Conservation (phyloP, 768 basidiomycete species). For the Boletus rubescentipes region DNA sequence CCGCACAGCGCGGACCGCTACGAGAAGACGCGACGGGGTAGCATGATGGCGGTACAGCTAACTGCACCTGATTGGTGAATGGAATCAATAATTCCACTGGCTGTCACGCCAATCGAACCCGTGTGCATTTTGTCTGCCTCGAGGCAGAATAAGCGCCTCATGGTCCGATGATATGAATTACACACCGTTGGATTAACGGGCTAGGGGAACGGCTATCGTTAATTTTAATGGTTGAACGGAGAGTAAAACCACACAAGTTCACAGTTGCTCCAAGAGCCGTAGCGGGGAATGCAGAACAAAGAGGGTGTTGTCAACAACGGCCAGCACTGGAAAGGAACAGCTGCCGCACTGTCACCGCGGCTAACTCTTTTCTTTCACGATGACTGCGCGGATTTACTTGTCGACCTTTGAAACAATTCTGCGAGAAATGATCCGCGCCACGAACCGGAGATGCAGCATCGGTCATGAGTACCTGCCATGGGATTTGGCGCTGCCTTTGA, state of each 20-base stretch:
- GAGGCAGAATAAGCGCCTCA: conserved; percentile 13
- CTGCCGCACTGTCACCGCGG: neutral
- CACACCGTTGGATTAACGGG: neutral
- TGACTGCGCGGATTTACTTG: too few species aligned
- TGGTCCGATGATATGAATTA: conserved; percentile 9
- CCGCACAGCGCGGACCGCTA: conserved; percentile 12
- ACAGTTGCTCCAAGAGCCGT: too few species aligned
- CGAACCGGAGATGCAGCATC: too few species aligned
- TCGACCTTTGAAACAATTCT: too few species aligned
- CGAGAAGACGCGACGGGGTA: neutral
- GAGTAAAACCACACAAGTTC: neutral
- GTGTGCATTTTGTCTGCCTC: conserved; percentile 12
- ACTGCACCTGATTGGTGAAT: conserved; percentile 4
- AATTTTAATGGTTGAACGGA: neutral
- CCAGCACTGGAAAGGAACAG: neutral
- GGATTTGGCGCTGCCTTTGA: too few species aligned
- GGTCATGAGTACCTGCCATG: too few species aligned
- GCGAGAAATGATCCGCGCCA: neutral
- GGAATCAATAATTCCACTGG: too few species aligned
- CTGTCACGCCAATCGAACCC: too few species aligned
- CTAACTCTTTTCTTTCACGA: too few species aligned
- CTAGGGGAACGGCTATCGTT: neutral
- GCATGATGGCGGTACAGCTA: neutral
- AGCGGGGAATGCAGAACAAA: neutral
- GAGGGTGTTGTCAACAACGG: conserved; percentile 1